Evolutionary conservation across 2,329 filamentous ascomycete species (phyloP), one percentile per base, ranked within the genome.

Genomic region (Alternaria sp.): DNA sequence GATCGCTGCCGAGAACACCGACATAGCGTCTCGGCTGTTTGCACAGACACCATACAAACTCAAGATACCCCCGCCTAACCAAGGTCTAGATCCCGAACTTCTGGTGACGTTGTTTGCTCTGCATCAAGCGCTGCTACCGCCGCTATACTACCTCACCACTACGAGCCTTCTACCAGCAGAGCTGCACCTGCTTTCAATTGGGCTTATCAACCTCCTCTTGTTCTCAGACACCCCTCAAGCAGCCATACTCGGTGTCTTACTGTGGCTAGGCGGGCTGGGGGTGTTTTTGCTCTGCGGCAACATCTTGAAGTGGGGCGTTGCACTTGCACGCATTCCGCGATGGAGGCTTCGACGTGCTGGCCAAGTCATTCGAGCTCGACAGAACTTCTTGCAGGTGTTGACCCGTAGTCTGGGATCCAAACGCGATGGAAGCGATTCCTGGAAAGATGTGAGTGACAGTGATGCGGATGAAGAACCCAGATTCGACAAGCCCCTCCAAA

Each of bases 151-250:
- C 75, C 85, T 98, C 66, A 95, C 94, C 2, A 95, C 93, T 0
- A 97, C 93, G 1, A 97, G 94, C 79, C 85, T 98, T 45, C 85
- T 98, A 55, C 87, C 91, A 2, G 90, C 96, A 6, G 96, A 99
- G 79, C 85, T 97, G 45, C 93, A 97, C 72, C 85, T 99, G 10
- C 86, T 98, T 15, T 95, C 95, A 1, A 88, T 91, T 43, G 89
- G 89, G 2, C 84, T 99, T 13, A 90, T 97, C 73, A 93, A 97
- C 73, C 82, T 97, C 13, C 82, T 96, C 1, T 78, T 97, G 2
- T 87, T 97, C 64, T 89, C 93, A 0, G 82, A 84, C 7, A 96
- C 94, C 0, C 83, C 83, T 6, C 83, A 85, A 66, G 76, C 77
- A 5, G 67, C 71, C 4, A 84, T 85, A 26, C 70, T 85, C 5